These are phyloP conservation scores for Calvatia gigantea DNA, from an alignment of 768 basidiomycete genomes.

Conservation along the genomic window DNA sequence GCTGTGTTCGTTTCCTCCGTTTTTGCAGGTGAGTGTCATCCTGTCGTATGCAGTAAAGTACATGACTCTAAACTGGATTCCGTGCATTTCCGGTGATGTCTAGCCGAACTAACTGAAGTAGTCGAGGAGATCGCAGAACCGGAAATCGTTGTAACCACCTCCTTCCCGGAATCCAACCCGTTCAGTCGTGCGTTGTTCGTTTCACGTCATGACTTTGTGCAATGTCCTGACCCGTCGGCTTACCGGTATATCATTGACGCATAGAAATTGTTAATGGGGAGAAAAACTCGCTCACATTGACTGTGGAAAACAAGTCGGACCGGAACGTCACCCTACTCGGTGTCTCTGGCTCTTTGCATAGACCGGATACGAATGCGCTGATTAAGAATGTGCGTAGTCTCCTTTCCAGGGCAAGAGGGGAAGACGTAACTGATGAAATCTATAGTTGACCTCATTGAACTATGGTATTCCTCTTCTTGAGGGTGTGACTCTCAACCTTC, in stretches of 20 bases:
- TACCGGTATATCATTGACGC: neutral
- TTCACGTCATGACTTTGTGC: neutral
- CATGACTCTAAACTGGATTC: no score
- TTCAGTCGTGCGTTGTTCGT: constrained; percentile 63
- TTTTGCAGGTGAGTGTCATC: neutral
- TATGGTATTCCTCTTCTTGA: constrained; percentile 52
- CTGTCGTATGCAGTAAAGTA: neutral
- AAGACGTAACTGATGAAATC: neutral
- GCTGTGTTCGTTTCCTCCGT: constrained; percentile 10
- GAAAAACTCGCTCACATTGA: constrained; percentile 61
- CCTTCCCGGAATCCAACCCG: constrained; percentile 69
- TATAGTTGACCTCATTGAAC: constrained; percentile 54
- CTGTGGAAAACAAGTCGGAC: constrained; percentile 74
- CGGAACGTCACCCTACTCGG: constrained; percentile 65
- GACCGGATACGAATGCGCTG: constrained; percentile 57
- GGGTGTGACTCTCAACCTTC: constrained; percentile 58
- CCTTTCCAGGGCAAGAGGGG: neutral
- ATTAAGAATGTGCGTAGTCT: constrained; percentile 61
- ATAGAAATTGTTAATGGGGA: constrained; percentile 85
- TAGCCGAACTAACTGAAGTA: constrained; percentile 16
- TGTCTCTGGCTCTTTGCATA: constrained; percentile 64
- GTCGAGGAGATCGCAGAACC: constrained; percentile 39
- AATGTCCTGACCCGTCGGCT: constrained; percentile 16
- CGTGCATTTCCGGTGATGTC: no score
- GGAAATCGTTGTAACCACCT: constrained; percentile 50